A percentile compares a stretch with the other conserved stretches of the same genome.
Evolutionary conservation across 495 filamentous ascomycete genomes (phyloP).

Genomic region (Lasiosphaeria hispida): DNA sequence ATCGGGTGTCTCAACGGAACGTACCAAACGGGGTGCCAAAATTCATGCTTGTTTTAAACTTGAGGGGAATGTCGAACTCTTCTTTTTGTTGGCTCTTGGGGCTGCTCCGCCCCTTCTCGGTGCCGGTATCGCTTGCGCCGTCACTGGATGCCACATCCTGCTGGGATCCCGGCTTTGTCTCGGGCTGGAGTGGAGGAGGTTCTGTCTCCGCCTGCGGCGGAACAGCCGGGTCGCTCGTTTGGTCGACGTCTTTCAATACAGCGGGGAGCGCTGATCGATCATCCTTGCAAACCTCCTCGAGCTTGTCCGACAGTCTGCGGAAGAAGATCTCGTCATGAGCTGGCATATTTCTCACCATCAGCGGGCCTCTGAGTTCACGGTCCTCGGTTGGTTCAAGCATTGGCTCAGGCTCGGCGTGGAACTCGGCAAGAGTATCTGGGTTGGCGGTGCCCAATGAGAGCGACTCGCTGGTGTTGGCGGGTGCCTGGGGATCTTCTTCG

Average conservation of each 20-base stretch:
- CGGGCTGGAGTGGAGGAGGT: not conserved
- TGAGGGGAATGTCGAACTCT: constrained; percentile 52
- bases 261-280: constrained; percentile 37
- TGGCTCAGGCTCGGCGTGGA: constrained; percentile 24
- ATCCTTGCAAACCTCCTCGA: constrained; percentile 39
- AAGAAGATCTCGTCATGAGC: constrained; percentile 48
- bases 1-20: constrained; percentile 11
- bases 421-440: constrained; percentile 15
- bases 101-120: constrained; percentile 23
- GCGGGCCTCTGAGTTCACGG: constrained; percentile 39
- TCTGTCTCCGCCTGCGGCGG: constrained; percentile 19
- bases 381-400: constrained; percentile 32
- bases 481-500: constrained; percentile 7
- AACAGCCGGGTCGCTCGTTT: not conserved
- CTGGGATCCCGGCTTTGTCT: constrained; percentile 15
- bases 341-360: constrained; percentile 46
- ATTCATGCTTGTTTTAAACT: constrained; percentile 58
- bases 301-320: constrained; percentile 39
- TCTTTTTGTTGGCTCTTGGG: constrained; percentile 38
- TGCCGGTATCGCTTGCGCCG: constrained; percentile 5
- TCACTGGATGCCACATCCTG: not conserved
- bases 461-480: not conserved
- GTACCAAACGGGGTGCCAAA: constrained; percentile 51
- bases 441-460: not conserved
- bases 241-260: constrained; percentile 31